Base-by-base conservation (phyloP, 768 basidiomycete species). In the Dentipellis sp. region DNA sequence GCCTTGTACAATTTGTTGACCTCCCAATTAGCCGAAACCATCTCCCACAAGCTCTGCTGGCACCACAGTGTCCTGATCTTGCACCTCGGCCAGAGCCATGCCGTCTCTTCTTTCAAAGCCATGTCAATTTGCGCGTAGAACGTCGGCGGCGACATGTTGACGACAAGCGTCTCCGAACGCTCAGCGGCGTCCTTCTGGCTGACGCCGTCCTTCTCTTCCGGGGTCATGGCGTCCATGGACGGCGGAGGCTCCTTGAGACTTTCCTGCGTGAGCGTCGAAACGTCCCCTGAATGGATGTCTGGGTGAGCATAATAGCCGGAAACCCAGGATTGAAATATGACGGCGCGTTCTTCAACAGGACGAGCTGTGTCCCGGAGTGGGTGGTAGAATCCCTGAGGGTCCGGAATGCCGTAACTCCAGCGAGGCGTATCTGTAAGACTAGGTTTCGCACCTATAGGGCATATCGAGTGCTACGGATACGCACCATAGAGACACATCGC, bases 301-400 rank as follows among this genome's bases (percentile, higher is more conserved):
- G 58, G 40, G 23, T 61, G 60, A 5, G 58, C 50, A 53, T 61
- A 61, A 35, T 61, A 61, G 9, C 58, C 53, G 22, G 60, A 61
- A 2, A 59, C 58, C 60, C 60, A 61, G 2, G 55, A 52, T 16
- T 59, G 45, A 50, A 61, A 61, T 39, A 59, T 55, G 23, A 54
- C 50, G 45, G 59, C 57, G 51, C 60, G 60, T 12, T 55, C 35
- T n/a, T 39, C 48, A 37, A 53, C 42, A 38, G 58, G 58, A 17
- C 54, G 38, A 8, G 50, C 52, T 36, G 40, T 14, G 21, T 59
- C 60, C 10, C 50, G 38, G 23, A 59, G 21, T 4, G 60, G 60
- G 34, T 61, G 48, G 45, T 59, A 56, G 21, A 51, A 50, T 50
- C 52, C 50, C 17, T 54, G 55, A 2, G 55, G 39, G 17, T 40